Evolutionary conservation across 2,329 filamentous ascomycete species (phyloP), one percentile per base, ranked within the genome.

Genomic region (Acrodontium crateriforme): DNA sequence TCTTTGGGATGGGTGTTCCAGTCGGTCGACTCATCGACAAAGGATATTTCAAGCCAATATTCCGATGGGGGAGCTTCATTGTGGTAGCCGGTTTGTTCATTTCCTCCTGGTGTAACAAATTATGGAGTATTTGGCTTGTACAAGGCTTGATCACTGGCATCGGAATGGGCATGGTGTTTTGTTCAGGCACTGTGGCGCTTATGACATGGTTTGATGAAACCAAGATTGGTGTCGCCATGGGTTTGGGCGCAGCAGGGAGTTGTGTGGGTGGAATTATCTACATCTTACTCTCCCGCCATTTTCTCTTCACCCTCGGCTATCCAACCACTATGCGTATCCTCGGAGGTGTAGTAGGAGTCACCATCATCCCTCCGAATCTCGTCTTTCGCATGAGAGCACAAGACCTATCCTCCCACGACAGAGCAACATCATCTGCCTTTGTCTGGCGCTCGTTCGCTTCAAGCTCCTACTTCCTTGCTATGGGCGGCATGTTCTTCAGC

Each of bases 211-310:
- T 58, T 30, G 39, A 44, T 15, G 42, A 47, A 27, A 44, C 38
- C 14, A 49, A 45, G 13, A 30, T 53, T 12, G 51, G 47, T 22
- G 25, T 49, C 9, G 53, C 53, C 8, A 46, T 50, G 24, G 50
- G 41, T 2, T 31, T 55, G 10, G 45, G 40, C 9, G 47, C 50
- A 3, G 46, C 49, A 3, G 53, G 53, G 2, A 46, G 47, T 11
- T 50, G 46, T 24, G 28, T 52, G 6, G 52, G 52, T 18, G 54
- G 50, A 0, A 50, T 55, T 21, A 39, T 45, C 5, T 55, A 47
- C 23, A 38, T 51, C 2, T 25, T 52, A 4, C 32, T 51, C 1
- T 42, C 50, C n/a, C 39, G 47, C 16, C 32, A 46, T 7, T 38
- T 55, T 2, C 40, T 55, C n/a, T 22, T 31, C 6, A 37, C 27